These are phyloP conservation scores for Starmerella sp. DNA, from an alignment of 805 yeast species.

Conservation along the genomic window DNA sequence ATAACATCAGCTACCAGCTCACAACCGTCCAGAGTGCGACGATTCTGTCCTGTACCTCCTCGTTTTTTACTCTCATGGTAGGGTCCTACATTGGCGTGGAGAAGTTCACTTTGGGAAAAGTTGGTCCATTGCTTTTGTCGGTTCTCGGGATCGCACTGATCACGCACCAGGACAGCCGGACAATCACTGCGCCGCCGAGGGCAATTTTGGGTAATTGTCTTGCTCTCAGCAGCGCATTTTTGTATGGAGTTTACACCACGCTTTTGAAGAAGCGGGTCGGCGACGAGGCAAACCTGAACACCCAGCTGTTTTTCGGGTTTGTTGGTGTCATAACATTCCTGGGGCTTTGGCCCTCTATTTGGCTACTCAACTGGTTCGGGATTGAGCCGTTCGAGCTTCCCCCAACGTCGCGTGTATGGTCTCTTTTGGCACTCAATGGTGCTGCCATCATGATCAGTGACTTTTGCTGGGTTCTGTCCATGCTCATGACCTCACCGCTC, in stretches of 20 bases:
- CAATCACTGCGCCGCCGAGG: constrained; percentile 22
- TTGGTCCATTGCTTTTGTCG: constrained; percentile 59
- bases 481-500: constrained; percentile 82
- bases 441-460: constrained; percentile 75
- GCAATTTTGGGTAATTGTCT: constrained; percentile 59
- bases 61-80: constrained; percentile 79
- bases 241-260: constrained; percentile 86
- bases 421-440: constrained; percentile 53
- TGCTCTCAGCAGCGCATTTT: constrained; percentile 75
- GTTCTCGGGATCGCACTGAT: constrained; percentile 72
- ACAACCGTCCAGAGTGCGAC: constrained; percentile 94
- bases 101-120: constrained; percentile 48
- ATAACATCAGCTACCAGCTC: constrained; percentile 75
- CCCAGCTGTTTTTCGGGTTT: constrained; percentile 85
- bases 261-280: constrained; percentile 61
- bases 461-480: constrained; percentile 92
- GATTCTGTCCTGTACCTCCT: constrained; percentile 79
- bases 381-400: constrained; percentile 70
- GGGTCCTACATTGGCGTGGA: constrained; percentile 70
- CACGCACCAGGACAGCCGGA: constrained; percentile 39
- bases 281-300: constrained; percentile 65
- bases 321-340: constrained; percentile 77
- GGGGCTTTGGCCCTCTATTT: constrained; percentile 69
- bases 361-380: constrained; percentile 51
- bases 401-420: constrained; percentile 38